phyloP scores from a whole-genome alignment of 2,329 filamentous ascomycete species.

The Atkinsonella texensis region DNA sequence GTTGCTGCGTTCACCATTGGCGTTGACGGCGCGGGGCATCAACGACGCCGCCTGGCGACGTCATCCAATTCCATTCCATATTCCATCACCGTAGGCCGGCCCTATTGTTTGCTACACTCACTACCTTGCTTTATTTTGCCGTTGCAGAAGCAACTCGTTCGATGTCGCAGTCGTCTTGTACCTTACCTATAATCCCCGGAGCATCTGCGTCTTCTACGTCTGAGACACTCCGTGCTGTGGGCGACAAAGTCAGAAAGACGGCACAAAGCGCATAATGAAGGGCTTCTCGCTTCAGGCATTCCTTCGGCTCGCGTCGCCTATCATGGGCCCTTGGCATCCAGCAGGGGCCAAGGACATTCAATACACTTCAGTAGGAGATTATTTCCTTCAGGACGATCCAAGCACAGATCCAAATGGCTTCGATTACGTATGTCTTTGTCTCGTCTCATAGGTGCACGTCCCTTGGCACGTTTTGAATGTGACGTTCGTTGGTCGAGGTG shows the following conservation, averaged over 20 bases:
- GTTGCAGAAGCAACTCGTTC: no score
- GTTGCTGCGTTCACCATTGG: conserved; percentile 8
- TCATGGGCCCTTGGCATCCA: conserved; percentile 18
- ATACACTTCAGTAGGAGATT: conserved; percentile 48
- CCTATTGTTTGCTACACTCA: no score
- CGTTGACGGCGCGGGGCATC: conserved; percentile 10
- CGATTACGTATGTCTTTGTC: conserved; percentile 43
- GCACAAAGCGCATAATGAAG: conserved; percentile 18
- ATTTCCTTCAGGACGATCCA: conserved; percentile 52
- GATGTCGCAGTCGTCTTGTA: no score
- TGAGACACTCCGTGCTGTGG: not conserved
- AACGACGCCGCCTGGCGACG: no score
- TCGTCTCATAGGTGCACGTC: not conserved
- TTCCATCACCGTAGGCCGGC: no score
- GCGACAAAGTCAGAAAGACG: not conserved
- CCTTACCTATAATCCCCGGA: no score
- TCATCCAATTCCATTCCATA: no score
- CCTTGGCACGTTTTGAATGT: no score
- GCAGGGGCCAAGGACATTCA: conserved; percentile 33
- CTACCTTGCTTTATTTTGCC: no score
- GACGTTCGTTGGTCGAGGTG: no score
- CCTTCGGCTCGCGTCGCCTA: conserved; percentile 17
- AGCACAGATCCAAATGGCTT: conserved; percentile 43
- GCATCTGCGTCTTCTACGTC: no score
- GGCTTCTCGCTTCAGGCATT: conserved; percentile 15